Evolutionary conservation across 2,329 filamentous ascomycete genomes (phyloP).

Genomic region (Trichoderma cornu-damae): DNA sequence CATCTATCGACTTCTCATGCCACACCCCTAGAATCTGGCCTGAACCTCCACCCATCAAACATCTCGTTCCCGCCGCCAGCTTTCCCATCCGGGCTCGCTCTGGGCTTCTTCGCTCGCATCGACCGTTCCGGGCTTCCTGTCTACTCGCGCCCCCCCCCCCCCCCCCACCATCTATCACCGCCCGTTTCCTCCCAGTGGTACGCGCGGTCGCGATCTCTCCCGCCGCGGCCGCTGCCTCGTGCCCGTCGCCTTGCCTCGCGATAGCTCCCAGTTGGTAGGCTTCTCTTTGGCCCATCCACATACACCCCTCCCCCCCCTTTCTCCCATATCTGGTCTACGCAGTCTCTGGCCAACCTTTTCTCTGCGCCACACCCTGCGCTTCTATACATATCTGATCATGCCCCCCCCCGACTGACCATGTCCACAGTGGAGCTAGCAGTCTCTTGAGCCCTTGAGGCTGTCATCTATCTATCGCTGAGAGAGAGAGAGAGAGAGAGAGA

Average conservation of each 20-base stretch:
- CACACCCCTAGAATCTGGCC: conserved; percentile 21
- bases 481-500: background rate
- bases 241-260: conserved; percentile 19
- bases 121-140: conserved; percentile 16
- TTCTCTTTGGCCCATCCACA: conserved; percentile 8
- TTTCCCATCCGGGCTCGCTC: conserved; percentile 15
- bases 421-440: conserved; percentile 19
- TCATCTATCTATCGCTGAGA: conserved; percentile 13
- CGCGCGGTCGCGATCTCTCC: conserved; percentile 29
- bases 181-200: conserved; percentile 27
- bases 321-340: conserved; percentile 10
- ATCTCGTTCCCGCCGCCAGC: conserved; percentile 28
- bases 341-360: conserved; percentile 7
- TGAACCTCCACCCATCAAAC: conserved; percentile 28
- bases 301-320: too few species aligned
- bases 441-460: conserved; percentile 5
- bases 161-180: conserved; percentile 17
- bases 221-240: conserved; percentile 24
- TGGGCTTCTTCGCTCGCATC: conserved; percentile 4
- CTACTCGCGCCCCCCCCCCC: conserved; percentile 10
- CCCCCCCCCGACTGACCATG: conserved; percentile 23
- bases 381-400: conserved; percentile 19
- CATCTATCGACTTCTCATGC: conserved; percentile 21
- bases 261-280: conserved; percentile 20
- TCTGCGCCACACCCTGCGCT: conserved; percentile 14